Conservation (phyloP, 345 rosid species). For the Angophora floribunda region DNA sequence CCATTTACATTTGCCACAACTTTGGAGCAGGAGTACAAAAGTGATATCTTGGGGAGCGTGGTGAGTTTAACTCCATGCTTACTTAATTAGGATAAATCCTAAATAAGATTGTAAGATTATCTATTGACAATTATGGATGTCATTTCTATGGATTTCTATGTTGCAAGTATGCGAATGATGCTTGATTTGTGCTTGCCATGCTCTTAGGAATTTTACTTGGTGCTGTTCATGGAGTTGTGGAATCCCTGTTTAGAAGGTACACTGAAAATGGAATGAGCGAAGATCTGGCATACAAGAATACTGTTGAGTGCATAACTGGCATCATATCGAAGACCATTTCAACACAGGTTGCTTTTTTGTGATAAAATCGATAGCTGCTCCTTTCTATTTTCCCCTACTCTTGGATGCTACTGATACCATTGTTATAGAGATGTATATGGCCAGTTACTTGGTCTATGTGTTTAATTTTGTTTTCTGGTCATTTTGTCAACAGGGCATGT, state of each 20-base stretch:
- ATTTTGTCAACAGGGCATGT: conserved; percentile 51
- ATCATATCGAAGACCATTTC: conserved; percentile 70
- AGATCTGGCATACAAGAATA: conserved; percentile 72
- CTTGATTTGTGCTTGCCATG: background rate
- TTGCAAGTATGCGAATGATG: background rate
- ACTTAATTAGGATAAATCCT: background rate
- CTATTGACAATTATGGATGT: background rate
- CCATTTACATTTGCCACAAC: conserved; percentile 88
- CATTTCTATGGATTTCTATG: background rate
- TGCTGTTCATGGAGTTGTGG: conserved; percentile 85
- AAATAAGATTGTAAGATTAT: background rate
- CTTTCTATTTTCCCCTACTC: background rate
- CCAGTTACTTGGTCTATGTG: background rate
- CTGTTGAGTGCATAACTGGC: conserved; percentile 92
- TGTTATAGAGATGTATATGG: background rate
- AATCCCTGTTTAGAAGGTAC: conserved; percentile 73
- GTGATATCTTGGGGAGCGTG: conserved; percentile 97
- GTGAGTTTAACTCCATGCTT: conserved; percentile 17
- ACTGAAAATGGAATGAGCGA: conserved; percentile 73
- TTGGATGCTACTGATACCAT: background rate
- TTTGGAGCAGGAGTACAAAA: conserved; percentile 86
- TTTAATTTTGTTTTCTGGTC: background rate
- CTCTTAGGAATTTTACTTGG: conserved; percentile 73
- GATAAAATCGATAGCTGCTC: background rate
- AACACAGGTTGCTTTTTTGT: conserved; percentile 38